Conservation (phyloP, 495 filamentous ascomycete species). For the Entonaema liquescens region DNA sequence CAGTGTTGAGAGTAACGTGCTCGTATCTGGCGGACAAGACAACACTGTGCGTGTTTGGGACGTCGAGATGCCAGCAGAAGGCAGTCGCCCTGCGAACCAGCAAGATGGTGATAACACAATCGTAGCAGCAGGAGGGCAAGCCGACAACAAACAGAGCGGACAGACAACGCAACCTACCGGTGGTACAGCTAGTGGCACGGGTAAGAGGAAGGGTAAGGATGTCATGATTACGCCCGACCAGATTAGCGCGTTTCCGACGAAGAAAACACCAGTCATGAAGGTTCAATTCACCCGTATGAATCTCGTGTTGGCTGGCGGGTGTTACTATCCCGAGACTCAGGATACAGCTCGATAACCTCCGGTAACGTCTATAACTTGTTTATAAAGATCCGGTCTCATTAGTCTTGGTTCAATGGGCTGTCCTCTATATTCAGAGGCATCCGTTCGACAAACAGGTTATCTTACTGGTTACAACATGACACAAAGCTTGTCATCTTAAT, state of each 20-base stretch:
- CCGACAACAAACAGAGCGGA: slow-evolving; percentile 56
- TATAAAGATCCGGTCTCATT: neutral
- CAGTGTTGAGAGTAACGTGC: slow-evolving; percentile 85
- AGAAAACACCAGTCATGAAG: slow-evolving; percentile 94
- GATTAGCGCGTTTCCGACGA: slow-evolving; percentile 91
- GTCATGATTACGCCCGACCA: slow-evolving; percentile 90
- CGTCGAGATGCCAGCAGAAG: slow-evolving; percentile 68
- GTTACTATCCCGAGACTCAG: slow-evolving; percentile 65
- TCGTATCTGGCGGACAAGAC: slow-evolving; percentile 91
- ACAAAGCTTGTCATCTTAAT: neutral
- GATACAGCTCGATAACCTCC: slow-evolving; percentile 32
- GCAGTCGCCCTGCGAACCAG: slow-evolving; percentile 40
- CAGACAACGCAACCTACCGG: slow-evolving; percentile 46
- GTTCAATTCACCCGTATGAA: slow-evolving; percentile 95
- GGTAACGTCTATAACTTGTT: neutral
- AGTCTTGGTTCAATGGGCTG: neutral
- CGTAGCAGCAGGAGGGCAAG: slow-evolving; percentile 61
- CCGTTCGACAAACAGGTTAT: neutral
- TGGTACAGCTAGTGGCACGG: slow-evolving; percentile 59
- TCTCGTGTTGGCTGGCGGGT: slow-evolving; percentile 84
- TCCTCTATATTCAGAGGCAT: neutral
- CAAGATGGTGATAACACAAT: slow-evolving; percentile 52
- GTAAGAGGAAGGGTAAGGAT: slow-evolving; percentile 89
- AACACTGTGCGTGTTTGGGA: slow-evolving; percentile 95
- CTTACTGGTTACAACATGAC: neutral